These are phyloP conservation scores for Neofusicoccum sp. DNA, from an alignment of 2,329 filamentous ascomycete species.

Conservation along the genomic window DNA sequence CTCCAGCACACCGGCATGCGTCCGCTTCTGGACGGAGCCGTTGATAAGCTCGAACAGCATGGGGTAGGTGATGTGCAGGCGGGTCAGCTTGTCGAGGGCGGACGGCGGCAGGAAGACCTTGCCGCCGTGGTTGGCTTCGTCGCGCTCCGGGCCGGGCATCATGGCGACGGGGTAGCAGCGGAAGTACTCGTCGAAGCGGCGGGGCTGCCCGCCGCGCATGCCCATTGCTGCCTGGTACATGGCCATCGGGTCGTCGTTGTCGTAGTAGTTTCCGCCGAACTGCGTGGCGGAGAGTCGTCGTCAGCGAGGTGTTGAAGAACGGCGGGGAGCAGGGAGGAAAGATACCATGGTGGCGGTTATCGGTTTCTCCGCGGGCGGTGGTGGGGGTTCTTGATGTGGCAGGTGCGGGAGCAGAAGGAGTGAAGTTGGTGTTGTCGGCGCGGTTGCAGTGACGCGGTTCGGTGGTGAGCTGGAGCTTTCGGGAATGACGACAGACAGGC, in stretches of 20 bases:
- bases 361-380: not conserved
- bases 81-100: conserved; percentile 93
- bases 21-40: conserved; percentile 67
- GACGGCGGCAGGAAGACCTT: conserved; percentile 98
- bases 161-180: conserved; percentile 95
- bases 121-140: conserved; percentile 91
- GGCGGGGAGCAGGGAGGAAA: conserved; percentile 25
- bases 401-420: not conserved
- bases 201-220: conserved; percentile 54
- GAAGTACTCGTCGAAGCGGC: conserved; percentile 98
- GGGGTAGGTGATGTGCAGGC: conserved; percentile 94
- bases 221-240: conserved; percentile 59
- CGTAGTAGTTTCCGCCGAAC: conserved; percentile 53
- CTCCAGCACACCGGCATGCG: conserved; percentile 93
- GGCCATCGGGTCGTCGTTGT: conserved; percentile 55
- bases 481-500: conserved; percentile 9
- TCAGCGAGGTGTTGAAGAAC: conserved; percentile 25
- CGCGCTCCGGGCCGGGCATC: conserved; percentile 86
- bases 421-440: not conserved
- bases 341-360: conserved; percentile 36
- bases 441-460: not conserved
- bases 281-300: conserved; percentile 24
- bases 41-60: conserved; percentile 97
- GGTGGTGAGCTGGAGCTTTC: conserved; percentile 11
- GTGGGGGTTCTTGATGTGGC: not conserved